A percentile compares a stretch with the other conserved stretches of the same genome.
phyloP scores from a whole-genome alignment of 2,329 filamentous ascomycete genomes.

The Colletotrichum viniferum region DNA sequence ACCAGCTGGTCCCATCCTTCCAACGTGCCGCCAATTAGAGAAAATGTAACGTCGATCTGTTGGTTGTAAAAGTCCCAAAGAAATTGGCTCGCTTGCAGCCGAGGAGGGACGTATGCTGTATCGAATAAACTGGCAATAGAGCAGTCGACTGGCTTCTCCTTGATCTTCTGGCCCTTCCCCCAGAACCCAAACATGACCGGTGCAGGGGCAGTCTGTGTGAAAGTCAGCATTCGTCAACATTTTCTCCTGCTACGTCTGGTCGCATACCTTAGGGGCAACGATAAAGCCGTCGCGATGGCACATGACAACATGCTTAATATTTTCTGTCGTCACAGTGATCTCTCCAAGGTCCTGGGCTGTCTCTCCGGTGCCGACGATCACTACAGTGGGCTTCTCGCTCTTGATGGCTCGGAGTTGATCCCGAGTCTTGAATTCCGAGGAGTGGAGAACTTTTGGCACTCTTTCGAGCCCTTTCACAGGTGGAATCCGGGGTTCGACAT shows the following conservation, averaged over 20 bases:
- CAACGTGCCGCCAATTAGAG: constrained; percentile 47
- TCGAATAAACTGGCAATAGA: constrained; percentile 54
- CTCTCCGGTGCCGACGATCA: constrained; percentile 50
- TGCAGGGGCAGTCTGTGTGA: constrained; percentile 5
- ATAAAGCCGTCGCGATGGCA: constrained; percentile 52
- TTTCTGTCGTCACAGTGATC: constrained; percentile 46
- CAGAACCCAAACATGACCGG: constrained; percentile 16
- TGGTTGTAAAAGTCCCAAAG: constrained; percentile 44
- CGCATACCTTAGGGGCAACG: constrained; percentile 45
- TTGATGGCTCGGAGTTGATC: constrained; percentile 44
- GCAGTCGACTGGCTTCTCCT: constrained; percentile 48
- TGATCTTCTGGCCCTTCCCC: background rate
- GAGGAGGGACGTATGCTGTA: constrained; percentile 52
- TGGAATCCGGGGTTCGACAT: constrained; percentile 44
- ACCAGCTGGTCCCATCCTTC: constrained; percentile 53
- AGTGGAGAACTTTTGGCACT: constrained; percentile 44
- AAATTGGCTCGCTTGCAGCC: constrained; percentile 43
- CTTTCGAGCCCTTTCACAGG: constrained; percentile 42
- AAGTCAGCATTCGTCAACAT: background rate
- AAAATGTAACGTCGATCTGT: constrained; percentile 48
- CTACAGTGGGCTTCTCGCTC: constrained; percentile 32
- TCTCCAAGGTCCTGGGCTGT: constrained; percentile 50
- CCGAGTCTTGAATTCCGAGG: constrained; percentile 45
- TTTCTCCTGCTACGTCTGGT: too few relatives aligned
- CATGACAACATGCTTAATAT: constrained; percentile 43